Percentiles rank a stretch among this genome's conserved stretches.
Conservation (phyloP, 352 stramenopile genomes). For the Globisporangium nodosum region DNA sequence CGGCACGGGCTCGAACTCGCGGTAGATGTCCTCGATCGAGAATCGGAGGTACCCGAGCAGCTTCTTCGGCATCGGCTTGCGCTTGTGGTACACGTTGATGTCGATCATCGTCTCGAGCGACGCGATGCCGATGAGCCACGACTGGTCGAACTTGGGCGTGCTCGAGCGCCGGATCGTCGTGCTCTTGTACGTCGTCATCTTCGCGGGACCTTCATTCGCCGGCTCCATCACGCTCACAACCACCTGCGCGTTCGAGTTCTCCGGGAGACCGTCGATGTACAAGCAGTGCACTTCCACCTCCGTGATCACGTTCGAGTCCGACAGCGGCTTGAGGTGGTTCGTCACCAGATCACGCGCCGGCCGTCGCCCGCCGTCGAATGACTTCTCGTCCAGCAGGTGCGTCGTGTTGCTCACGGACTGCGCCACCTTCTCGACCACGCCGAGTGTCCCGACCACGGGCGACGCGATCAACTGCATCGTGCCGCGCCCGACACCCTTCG, state of each 20-base stretch:
- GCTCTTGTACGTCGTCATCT: slow-evolving; percentile 63
- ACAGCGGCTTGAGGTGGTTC: slow-evolving; percentile 60
- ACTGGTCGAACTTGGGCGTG: slow-evolving; percentile 77
- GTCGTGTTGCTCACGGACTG: slow-evolving; percentile 85
- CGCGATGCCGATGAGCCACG: slow-evolving; percentile 69
- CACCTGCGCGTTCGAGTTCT: slow-evolving; percentile 67
- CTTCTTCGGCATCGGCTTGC: slow-evolving; percentile 82
- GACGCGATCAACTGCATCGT: slow-evolving; percentile 75
- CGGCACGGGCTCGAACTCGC: slow-evolving; percentile 70
- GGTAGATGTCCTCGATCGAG: slow-evolving; percentile 84
- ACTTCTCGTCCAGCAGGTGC: slow-evolving; percentile 78
- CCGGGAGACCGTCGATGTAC: slow-evolving; percentile 57
- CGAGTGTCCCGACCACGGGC: slow-evolving; percentile 77
- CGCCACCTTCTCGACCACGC: slow-evolving; percentile 78
- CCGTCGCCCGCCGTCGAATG: slow-evolving; percentile 68
- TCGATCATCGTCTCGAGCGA: slow-evolving; percentile 78
- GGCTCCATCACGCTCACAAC: slow-evolving; percentile 53
- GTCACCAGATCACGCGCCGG: slow-evolving; percentile 58
- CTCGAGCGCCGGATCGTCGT: slow-evolving; percentile 50
- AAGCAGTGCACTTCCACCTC: slow-evolving; percentile 78
- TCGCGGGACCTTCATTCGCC: slow-evolving; percentile 29
- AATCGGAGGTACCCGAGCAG: slow-evolving; percentile 61
- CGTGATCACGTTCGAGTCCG: slow-evolving; percentile 83
- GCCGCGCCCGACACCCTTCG: slow-evolving; percentile 71
- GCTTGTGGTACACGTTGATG: slow-evolving; percentile 78